Evolutionary conservation across 371 early-diverging fungal species (phyloP), one percentile per base, ranked within the genome.

Genomic region (Batkoa obscura): DNA sequence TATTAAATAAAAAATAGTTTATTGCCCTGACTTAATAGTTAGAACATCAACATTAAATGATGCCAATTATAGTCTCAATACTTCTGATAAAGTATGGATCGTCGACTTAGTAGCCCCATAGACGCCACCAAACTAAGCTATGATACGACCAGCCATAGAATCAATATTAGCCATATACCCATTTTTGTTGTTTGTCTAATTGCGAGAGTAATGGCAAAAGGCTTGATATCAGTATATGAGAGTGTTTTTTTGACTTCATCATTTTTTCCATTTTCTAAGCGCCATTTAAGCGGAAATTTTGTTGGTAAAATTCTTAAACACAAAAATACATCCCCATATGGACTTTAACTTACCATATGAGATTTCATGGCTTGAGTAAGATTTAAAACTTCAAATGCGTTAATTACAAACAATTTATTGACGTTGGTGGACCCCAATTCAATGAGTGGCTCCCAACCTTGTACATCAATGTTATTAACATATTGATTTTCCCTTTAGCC

Each of bases 81-180:
- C 67, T 60, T 80, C 76, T 1, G 80, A 66, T 61, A 78, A 61
- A 35, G 73, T 70, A 52, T 77, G 76, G 4, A 78, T 62, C 4
- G 81, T 80, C 6, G 79, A 77, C 55, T 80, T 80, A 10, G 79
- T 72, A 47, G 73, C 58, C 6, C 73, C 55, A 58, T 80, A 80
- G 12, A 74, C 71, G 12, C 73, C 75, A 23, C 69, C 74, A 70
- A 70, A 76, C 8, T 78, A 78, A 17, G 77, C 72, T 30, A 65
- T 12, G 2, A 65, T 47, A 55, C 76, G 75, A 1, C 73, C 79
- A 1, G 73, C 74, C 37, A 78, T 68, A 2, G 76, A 75, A 2
- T 79, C 80, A 32, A 80, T 62, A 51, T 80, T 80, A 1, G 68
- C 72, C 54, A 80, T 80, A 53, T 70, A 68, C 17, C 80, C 81